These are phyloP conservation scores for Knoxia roxburghii DNA, from an alignment of 257 asterid species.

Conservation along the genomic window DNA sequence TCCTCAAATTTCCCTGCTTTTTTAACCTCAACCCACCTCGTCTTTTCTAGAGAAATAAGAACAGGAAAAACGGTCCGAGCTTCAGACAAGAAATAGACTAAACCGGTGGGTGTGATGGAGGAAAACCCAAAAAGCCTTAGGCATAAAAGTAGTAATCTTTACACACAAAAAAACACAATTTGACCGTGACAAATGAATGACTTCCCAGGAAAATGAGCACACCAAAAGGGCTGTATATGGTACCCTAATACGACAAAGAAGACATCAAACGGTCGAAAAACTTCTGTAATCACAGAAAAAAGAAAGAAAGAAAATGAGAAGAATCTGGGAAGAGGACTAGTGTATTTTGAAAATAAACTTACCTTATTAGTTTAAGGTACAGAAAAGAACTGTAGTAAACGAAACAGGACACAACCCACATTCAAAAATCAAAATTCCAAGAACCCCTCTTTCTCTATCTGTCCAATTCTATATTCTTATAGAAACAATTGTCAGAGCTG, in stretches of 20 bases:
- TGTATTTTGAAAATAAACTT: conserved; percentile 21
- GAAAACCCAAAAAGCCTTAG: not conserved
- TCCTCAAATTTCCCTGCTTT: conserved; percentile 13
- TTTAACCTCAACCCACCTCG: not conserved
- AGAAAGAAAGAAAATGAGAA: conserved; percentile 8
- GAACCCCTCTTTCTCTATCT: not conserved
- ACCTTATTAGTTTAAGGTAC: conserved; percentile 8
- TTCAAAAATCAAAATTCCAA: conserved; percentile 43
- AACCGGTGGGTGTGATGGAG: not conserved
- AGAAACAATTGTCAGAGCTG: conserved; percentile 42
- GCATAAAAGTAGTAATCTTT: not conserved
- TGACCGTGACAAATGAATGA: conserved; percentile 10
- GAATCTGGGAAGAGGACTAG: conserved; percentile 17
- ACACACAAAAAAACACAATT: not conserved
- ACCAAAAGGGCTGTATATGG: conserved; percentile 11
- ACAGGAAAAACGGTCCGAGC: not conserved
- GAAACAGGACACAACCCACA: conserved; percentile 26
- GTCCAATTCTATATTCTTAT: conserved; percentile 14
- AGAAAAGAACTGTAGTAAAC: conserved; percentile 12
- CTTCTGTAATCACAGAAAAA: conserved; percentile 6
- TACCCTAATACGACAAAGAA: conserved; percentile 17
- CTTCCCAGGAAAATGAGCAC: not conserved
- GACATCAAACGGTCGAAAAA: conserved; percentile 35
- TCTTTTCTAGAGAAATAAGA: not conserved
- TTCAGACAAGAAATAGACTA: not conserved